These are phyloP conservation scores for Thraustochytrium striatum DNA, from an alignment of 352 stramenopile genomes.

Conservation along the genomic window DNA sequence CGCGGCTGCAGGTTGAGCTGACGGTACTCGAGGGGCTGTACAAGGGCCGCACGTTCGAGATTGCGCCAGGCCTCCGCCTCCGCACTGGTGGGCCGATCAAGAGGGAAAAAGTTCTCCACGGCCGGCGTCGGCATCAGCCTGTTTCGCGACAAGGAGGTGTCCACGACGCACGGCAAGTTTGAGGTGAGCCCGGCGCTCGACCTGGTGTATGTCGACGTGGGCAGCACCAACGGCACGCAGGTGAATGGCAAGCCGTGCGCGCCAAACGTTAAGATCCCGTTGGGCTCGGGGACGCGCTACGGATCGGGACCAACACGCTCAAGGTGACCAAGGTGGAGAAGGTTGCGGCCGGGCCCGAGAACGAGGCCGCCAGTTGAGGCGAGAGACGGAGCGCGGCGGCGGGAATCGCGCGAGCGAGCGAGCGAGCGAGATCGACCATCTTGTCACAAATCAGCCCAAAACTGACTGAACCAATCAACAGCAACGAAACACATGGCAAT, in stretches of 20 bases:
- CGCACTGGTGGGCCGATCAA: slow-evolving; percentile 17
- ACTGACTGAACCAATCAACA: too few species aligned
- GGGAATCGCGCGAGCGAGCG: too few species aligned
- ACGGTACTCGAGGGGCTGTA: slow-evolving; percentile 5
- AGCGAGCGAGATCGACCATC: too few species aligned
- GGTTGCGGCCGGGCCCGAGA: too few species aligned
- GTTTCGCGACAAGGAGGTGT: not conserved
- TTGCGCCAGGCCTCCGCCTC: not conserved
- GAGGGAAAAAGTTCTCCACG: slow-evolving; percentile 2
- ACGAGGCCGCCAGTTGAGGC: too few species aligned
- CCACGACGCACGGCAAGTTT: slow-evolving; percentile 23
- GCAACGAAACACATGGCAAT: too few species aligned
- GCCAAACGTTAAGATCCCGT: not conserved
- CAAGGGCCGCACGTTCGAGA: not conserved
- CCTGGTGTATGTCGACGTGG: slow-evolving; percentile 8
- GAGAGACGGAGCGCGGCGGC: too few species aligned
- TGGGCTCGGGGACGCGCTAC: not conserved
- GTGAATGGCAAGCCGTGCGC: slow-evolving; percentile 13
- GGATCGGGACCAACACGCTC: not conserved
- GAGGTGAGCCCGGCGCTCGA: not conserved
- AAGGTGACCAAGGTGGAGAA: too few species aligned
- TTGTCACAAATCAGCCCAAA: too few species aligned
- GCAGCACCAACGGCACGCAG: not conserved
- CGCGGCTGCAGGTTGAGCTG: not conserved
- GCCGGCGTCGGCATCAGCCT: slow-evolving; percentile 4